A percentile compares a stretch with the other conserved stretches of the same genome.
Conservation (phyloP, 768 basidiomycete genomes). For the Tephrocybe sp. region DNA sequence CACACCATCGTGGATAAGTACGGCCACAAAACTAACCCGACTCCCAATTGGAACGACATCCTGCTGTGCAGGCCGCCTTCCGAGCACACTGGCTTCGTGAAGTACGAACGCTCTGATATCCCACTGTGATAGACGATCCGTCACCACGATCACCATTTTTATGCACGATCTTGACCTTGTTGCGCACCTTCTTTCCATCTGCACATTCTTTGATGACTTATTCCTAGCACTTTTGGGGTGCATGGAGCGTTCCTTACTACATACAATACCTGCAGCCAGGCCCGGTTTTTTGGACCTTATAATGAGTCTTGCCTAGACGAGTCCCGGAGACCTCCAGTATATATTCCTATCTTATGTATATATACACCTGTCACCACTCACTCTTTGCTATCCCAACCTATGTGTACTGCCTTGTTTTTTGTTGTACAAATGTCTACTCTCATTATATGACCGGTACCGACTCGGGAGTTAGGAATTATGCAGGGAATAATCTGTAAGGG, state of each 20-base stretch:
- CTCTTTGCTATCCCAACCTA: constrained; percentile 4
- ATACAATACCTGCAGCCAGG: constrained; percentile 3
- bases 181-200: constrained; percentile 1
- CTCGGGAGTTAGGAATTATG: constrained; percentile 7
- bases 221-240: not conserved
- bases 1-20: constrained; percentile 53
- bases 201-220: not conserved
- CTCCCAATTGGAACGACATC: constrained; percentile 79
- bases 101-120: constrained; percentile 40
- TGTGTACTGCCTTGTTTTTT: too few relatives aligned
- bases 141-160: not conserved
- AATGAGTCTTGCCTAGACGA: constrained; percentile 11
- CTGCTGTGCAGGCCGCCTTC: constrained; percentile 60
- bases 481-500: not conserved
- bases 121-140: constrained; percentile 26
- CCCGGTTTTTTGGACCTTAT: constrained; percentile 8
- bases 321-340: constrained; percentile 16
- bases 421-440: not conserved
- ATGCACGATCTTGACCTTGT: constrained; percentile 6
- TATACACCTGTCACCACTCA: constrained; percentile 9
- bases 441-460: constrained; percentile 2
- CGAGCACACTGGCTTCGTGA: constrained; percentile 50
- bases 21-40: constrained; percentile 42
- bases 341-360: constrained; percentile 22
- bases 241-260: constrained; percentile 3